phyloP scores from a whole-genome alignment of 2,329 filamentous ascomycete genomes.

The Acephala macrosclerotiorum region DNA sequence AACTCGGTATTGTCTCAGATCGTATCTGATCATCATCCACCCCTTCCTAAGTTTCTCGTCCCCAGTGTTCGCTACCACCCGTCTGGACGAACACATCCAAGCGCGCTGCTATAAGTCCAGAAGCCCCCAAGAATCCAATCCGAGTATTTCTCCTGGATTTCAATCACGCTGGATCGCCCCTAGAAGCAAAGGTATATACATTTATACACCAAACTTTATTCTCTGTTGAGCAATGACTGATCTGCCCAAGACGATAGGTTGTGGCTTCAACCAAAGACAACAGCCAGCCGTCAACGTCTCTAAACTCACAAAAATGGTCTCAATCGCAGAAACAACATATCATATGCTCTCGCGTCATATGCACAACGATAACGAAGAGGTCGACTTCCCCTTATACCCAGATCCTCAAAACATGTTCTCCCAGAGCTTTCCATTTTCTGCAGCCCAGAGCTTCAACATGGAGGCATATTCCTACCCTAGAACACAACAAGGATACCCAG shows the following conservation, averaged over 20 bases:
- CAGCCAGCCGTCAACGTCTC: conserved; percentile 38
- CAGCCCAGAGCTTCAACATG: conserved; percentile 52
- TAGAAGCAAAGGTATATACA: conserved; percentile 32
- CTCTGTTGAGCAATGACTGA: conserved; percentile 23
- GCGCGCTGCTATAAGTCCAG: conserved; percentile 12
- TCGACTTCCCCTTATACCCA: conserved; percentile 55
- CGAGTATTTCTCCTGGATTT: conserved; percentile 8
- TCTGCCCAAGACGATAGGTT: conserved; percentile 33
- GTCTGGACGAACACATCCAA: conserved; percentile 11
- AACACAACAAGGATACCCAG: conserved; percentile 44
- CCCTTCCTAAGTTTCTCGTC: conserved; percentile 16
- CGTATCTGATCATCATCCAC: conserved; percentile 31
- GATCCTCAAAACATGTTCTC: conserved; percentile 52
- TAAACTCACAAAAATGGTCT: conserved; percentile 79
- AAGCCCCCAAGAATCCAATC: conserved; percentile 12
- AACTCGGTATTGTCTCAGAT: conserved; percentile 37
- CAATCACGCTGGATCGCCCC: conserved; percentile 1
- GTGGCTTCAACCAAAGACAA: conserved; percentile 35
- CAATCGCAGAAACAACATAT: conserved; percentile 85
- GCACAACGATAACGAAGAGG: conserved; percentile 37
- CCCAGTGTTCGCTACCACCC: conserved; percentile 28
- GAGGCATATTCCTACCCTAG: conserved; percentile 48
- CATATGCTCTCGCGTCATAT: conserved; percentile 79
- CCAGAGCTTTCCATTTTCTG: conserved; percentile 55
- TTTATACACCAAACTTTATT: conserved; percentile 5